These are phyloP conservation scores for Capsicum rhomboideum DNA, from an alignment of 257 asterid species.

Conservation along the genomic window DNA sequence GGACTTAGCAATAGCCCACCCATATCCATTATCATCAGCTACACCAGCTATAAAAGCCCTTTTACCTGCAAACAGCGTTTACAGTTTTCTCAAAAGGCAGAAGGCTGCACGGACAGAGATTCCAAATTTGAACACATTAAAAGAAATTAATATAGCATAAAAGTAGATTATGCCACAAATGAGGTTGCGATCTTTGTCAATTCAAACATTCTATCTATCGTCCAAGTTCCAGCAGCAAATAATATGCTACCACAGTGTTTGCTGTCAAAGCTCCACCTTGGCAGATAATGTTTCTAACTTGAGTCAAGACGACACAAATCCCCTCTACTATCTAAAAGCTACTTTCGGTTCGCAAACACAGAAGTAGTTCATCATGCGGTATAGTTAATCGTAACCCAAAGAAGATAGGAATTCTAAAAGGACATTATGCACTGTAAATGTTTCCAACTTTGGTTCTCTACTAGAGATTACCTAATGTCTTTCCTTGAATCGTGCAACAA, in stretches of 20 bases:
- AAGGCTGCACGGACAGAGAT: not conserved
- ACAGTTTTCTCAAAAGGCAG: not conserved
- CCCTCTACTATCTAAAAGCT: not conserved
- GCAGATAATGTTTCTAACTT: not conserved
- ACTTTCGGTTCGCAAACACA: not conserved
- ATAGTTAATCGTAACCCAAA: not conserved
- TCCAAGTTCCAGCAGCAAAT: not conserved
- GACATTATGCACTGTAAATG: not conserved
- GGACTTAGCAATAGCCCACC: slow-evolving; percentile 94
- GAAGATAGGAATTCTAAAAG: not conserved
- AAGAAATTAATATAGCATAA: not conserved
- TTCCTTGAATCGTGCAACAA: not conserved
- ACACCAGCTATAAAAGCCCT: slow-evolving; percentile 89
- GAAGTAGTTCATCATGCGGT: not conserved
- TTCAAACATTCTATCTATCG: not conserved
- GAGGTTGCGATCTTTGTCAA: not conserved
- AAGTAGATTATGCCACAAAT: not conserved
- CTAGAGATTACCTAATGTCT: not conserved
- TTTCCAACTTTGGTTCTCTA: not conserved
- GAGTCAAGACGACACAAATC: not conserved
- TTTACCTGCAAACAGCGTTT: slow-evolving; percentile 40
- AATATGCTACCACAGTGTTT: not conserved
- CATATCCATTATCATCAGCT: slow-evolving; percentile 93
- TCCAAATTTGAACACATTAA: not conserved
- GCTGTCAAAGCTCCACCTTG: not conserved